Conservation (phyloP, 2,329 filamentous ascomycete species). For the Thermoascus crustaceus region DNA sequence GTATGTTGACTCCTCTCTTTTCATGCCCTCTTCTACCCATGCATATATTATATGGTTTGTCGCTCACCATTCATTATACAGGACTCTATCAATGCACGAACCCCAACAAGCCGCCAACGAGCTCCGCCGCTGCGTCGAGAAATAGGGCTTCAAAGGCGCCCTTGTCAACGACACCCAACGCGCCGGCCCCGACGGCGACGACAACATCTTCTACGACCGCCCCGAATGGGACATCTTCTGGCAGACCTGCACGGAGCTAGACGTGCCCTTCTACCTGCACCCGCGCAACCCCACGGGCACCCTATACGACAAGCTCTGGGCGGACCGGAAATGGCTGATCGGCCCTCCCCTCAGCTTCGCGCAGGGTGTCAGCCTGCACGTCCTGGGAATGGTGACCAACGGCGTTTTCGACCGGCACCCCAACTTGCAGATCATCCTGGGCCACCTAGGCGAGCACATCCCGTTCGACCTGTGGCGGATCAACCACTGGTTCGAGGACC, state of each 20-base stretch:
- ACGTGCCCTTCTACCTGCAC: constrained; percentile 59
- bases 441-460: constrained; percentile 43
- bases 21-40: neutral
- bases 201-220: constrained; percentile 57
- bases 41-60: neutral
- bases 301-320: constrained; percentile 52
- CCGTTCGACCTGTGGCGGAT: constrained; percentile 45
- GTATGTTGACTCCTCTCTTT: constrained; percentile 10
- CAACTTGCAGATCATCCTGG: constrained; percentile 40
- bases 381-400: constrained; percentile 45
- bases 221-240: constrained; percentile 54
- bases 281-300: constrained; percentile 51
- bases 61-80: constrained; percentile 8
- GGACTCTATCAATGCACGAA: constrained; percentile 34
- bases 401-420: constrained; percentile 44
- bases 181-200: constrained; percentile 49
- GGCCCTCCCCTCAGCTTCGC: constrained; percentile 54
- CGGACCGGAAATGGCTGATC: constrained; percentile 51
- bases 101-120: constrained; percentile 32
- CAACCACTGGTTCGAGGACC: constrained; percentile 35
- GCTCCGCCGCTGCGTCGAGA: constrained; percentile 42
- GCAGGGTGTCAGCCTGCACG: constrained; percentile 51
- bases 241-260: constrained; percentile 49
- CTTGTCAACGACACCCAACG: constrained; percentile 57
- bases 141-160: constrained; percentile 55